Percentiles rank a stretch among this genome's conserved stretches.
Evolutionary conservation across 805 yeast genomes (phyloP).

Genomic region (Saturnispora serradocipensis): DNA sequence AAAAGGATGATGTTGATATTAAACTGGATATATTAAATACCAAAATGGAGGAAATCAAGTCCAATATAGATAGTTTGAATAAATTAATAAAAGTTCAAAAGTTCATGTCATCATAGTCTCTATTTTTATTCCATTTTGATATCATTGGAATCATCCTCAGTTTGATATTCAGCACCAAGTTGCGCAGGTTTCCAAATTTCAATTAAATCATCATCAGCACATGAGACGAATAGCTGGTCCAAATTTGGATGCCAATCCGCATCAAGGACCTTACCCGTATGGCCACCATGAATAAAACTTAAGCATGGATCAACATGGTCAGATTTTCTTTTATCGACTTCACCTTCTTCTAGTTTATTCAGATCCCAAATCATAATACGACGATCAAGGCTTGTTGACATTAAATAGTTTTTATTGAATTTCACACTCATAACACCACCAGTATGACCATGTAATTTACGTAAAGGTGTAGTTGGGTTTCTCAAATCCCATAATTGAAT

Average conservation of each 20-base stretch:
- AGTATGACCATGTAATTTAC: slow-evolving; percentile 61
- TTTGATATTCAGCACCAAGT: slow-evolving; percentile 30
- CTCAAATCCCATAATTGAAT: slow-evolving; percentile 70
- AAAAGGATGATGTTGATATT: slow-evolving; percentile 29
- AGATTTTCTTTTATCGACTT: slow-evolving; percentile 43
- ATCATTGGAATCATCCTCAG: slow-evolving; percentile 27
- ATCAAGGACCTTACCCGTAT: slow-evolving; percentile 59
- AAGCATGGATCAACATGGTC: slow-evolving; percentile 69
- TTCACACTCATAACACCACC: slow-evolving; percentile 46
- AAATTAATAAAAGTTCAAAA: slow-evolving; percentile 28
- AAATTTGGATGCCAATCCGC: slow-evolving; percentile 57
- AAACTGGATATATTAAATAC: slow-evolving; percentile 20
- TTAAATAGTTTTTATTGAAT: slow-evolving; percentile 38
- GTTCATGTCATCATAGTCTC: slow-evolving; percentile 13
- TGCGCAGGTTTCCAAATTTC: slow-evolving; percentile 70
- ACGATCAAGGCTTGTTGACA: slow-evolving; percentile 56
- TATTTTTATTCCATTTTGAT: slow-evolving; percentile 9
- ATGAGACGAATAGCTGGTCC: slow-evolving; percentile 50
- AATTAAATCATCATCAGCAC: slow-evolving; percentile 66
- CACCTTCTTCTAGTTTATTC: slow-evolving; percentile 45
- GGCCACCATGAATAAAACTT: slow-evolving; percentile 79
- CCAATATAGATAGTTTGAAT: slow-evolving; percentile 22
- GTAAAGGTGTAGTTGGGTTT: slow-evolving; percentile 46
- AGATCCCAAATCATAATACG: slow-evolving; percentile 73
- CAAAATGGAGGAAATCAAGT: slow-evolving; percentile 7